A percentile compares a stretch with the other conserved stretches of the same genome.
phyloP scores from a whole-genome alignment of 164 flowering plant genomes.

The Macadamia integrifolia region DNA sequence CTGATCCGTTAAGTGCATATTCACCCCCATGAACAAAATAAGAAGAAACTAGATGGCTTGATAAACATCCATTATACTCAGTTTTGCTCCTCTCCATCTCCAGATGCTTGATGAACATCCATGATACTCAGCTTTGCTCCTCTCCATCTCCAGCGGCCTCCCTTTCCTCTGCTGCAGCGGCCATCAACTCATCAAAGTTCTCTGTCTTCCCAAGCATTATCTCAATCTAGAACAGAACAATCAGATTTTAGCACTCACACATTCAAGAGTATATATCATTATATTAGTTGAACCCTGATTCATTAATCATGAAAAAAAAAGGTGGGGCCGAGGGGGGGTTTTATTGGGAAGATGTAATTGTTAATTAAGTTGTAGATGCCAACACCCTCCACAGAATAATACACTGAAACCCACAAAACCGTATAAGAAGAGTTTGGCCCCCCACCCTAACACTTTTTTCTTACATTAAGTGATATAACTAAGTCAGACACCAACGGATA shows the following conservation, averaged over 20 bases:
- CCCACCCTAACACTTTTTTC: too few species aligned
- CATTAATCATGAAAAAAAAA: too few species aligned
- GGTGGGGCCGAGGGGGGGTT: too few species aligned
- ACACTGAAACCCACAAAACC: too few species aligned
- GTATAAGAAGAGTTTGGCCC: too few species aligned
- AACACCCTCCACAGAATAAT: too few species aligned
- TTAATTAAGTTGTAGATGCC: too few species aligned
- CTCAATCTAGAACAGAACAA: slow-evolving; percentile 53
- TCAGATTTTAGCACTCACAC: too few species aligned
- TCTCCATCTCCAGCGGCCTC: slow-evolving; percentile 30
- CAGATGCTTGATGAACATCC: neutral
- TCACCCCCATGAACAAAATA: neutral
- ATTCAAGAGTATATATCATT: too few species aligned
- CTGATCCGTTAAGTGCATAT: neutral
- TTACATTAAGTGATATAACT: too few species aligned
- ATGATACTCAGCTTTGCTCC: slow-evolving; percentile 41
- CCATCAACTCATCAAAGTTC: slow-evolving; percentile 87
- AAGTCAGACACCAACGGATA: neutral
- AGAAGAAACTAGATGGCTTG: neutral
- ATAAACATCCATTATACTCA: slow-evolving; percentile 14
- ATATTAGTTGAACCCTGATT: too few species aligned
- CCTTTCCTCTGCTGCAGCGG: slow-evolving; percentile 66
- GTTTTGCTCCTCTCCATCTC: slow-evolving; percentile 46
- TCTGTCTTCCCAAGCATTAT: slow-evolving; percentile 70
- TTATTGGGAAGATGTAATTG: too few species aligned